These are phyloP conservation scores for Tetrahymena borealis DNA, from an alignment of 73 alveolate species.

Conservation along the genomic window DNA sequence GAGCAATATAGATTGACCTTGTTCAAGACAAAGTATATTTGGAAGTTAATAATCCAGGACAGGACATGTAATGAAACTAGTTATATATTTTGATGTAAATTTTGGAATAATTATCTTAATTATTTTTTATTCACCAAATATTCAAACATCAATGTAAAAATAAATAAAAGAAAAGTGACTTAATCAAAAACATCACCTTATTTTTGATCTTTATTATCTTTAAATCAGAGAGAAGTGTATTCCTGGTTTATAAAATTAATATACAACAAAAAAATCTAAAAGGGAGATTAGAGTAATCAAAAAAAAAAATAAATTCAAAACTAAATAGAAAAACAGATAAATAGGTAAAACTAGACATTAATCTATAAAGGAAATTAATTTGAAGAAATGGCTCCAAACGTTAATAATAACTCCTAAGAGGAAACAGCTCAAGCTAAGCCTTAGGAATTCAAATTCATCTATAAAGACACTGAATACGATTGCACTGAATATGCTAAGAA, in stretches of 20 bases:
- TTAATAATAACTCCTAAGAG: neutral
- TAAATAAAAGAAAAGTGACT: too few species aligned
- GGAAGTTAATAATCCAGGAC: too few species aligned
- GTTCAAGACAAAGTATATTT: too few species aligned
- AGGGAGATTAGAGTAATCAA: neutral
- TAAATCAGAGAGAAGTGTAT: too few species aligned
- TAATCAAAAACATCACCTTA: too few species aligned
- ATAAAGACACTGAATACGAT: constrained; percentile 28
- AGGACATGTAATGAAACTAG: neutral
- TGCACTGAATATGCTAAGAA: constrained; percentile 24
- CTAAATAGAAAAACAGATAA: neutral
- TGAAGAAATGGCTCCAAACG: neutral
- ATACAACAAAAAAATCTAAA: neutral
- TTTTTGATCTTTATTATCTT: too few species aligned
- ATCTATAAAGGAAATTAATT: neutral
- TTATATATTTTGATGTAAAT: neutral
- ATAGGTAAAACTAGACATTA: neutral
- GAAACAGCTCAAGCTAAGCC: neutral
- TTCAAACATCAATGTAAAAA: neutral
- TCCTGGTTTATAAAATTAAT: too few species aligned
- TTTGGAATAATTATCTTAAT: neutral
- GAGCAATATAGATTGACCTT: too few species aligned
- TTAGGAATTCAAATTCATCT: constrained; percentile 8
- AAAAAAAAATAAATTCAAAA: neutral
- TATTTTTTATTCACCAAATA: neutral